Percentiles rank a stretch among this genome's conserved stretches.
Evolutionary conservation across 768 basidiomycete species (phyloP).

Genomic region (Leccinum rimulosum): DNA sequence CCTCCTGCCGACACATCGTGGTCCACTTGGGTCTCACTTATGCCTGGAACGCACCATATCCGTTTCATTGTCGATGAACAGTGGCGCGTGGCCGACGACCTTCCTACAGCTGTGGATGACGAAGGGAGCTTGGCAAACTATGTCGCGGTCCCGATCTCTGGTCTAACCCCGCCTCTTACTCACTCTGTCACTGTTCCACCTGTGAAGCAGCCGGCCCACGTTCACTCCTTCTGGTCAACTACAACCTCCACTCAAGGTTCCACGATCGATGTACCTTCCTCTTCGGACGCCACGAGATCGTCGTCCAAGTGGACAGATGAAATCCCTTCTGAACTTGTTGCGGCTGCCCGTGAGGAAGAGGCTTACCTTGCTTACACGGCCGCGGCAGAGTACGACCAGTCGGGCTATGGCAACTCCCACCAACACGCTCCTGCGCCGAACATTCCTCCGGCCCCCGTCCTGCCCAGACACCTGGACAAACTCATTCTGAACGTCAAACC

Average conservation of each 20-base stretch:
- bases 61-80: conserved; percentile 93
- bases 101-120: conserved; percentile 90
- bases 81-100: conserved; percentile 74
- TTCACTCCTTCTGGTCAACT: conserved; percentile 45
- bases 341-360: conserved; percentile 85
- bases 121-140: conserved; percentile 95
- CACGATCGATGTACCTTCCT: conserved; percentile 25
- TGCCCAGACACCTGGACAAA: conserved; percentile 92
- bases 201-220: conserved; percentile 25
- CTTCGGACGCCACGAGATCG: conserved; percentile 29
- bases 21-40: conserved; percentile 49
- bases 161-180: conserved; percentile 30
- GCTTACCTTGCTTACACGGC: conserved; percentile 50
- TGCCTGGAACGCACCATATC: conserved; percentile 90
- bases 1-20: conserved; percentile 36
- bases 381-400: conserved; percentile 33
- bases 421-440: conserved; percentile 58
- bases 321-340: conserved; percentile 74
- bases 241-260: conserved; percentile 34
- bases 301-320: conserved; percentile 66
- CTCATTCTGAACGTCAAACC: conserved; percentile 74
- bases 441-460: conserved; percentile 82
- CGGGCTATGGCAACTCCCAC: conserved; percentile 35
- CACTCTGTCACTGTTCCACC: conserved; percentile 36
- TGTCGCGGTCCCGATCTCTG: conserved; percentile 51